These are phyloP conservation scores for Phoma sp. DNA, from an alignment of 2,329 filamentous ascomycete genomes.

Conservation along the genomic window DNA sequence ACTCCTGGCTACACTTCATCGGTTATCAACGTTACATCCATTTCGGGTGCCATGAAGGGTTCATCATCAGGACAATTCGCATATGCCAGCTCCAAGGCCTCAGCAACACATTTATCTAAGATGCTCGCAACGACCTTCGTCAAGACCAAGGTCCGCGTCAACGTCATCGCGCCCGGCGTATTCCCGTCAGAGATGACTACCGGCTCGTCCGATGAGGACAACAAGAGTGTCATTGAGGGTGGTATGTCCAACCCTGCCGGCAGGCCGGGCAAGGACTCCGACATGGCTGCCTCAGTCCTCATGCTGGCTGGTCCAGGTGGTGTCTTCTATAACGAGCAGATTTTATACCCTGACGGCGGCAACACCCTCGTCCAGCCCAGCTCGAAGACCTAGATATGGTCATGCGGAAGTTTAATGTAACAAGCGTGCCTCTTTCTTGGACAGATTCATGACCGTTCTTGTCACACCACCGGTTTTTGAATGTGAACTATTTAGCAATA, in stretches of 20 bases:
- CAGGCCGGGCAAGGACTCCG: constrained; percentile 43
- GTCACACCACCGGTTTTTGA: not conserved
- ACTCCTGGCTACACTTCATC: constrained; percentile 57
- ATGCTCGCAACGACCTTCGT: constrained; percentile 56
- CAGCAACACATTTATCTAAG: constrained; percentile 53
- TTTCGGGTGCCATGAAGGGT: constrained; percentile 58
- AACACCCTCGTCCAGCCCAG: constrained; percentile 23
- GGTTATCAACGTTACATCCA: constrained; percentile 62
- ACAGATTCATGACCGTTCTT: constrained; percentile 1
- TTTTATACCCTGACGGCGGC: constrained; percentile 59
- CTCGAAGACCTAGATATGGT: constrained; percentile 13
- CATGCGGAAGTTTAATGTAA: not conserved
- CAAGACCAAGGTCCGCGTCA: constrained; percentile 52
- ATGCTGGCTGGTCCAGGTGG: constrained; percentile 60
- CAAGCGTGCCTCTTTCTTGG: not conserved
- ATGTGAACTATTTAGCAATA: too few relatives aligned
- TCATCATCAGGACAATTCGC: constrained; percentile 59
- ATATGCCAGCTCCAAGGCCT: constrained; percentile 60
- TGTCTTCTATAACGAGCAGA: constrained; percentile 61
- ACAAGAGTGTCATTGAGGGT: constrained; percentile 55
- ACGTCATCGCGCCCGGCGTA: constrained; percentile 53
- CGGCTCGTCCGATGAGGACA: constrained; percentile 53
- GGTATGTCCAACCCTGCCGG: constrained; percentile 54
- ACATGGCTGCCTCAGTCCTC: constrained; percentile 58
- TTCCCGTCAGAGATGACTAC: constrained; percentile 59